A percentile compares a stretch with the other conserved stretches of the same genome.
These are phyloP conservation scores for Cornus kousa DNA, from an alignment of 148 eudicot species.

Conservation along the genomic window DNA sequence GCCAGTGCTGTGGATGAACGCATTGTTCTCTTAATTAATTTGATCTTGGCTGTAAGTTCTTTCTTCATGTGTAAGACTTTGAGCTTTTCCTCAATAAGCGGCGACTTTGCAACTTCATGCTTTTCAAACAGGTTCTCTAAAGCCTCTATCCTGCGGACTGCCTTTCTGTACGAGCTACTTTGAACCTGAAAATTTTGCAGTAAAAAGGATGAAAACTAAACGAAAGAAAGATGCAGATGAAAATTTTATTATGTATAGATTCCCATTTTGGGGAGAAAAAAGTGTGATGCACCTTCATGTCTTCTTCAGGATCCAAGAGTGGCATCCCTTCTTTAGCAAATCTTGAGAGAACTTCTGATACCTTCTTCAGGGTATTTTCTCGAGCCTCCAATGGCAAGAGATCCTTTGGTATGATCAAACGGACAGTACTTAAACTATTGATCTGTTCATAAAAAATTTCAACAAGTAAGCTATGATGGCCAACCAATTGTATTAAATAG, in stretches of 20 bases:
- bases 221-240: not conserved
- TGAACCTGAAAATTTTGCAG: constrained; percentile 55
- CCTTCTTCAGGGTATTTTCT: constrained; percentile 86
- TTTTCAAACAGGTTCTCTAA: constrained; percentile 77
- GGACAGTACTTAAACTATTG: constrained; percentile 63
- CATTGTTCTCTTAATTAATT: constrained; percentile 66
- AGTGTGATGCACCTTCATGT: constrained; percentile 67
- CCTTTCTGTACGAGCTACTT: constrained; percentile 75
- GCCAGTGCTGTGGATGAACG: constrained; percentile 71
- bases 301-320: constrained; percentile 91
- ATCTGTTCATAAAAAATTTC: constrained; percentile 42
- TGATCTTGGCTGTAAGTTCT: constrained; percentile 69
- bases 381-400: constrained; percentile 81
- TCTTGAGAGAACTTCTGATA: constrained; percentile 76
- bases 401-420: constrained; percentile 79
- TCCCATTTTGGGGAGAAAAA: not conserved
- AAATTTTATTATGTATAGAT: not conserved
- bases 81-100: constrained; percentile 80
- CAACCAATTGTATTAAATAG: not conserved
- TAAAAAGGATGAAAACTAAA: not conserved
- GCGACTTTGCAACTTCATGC: constrained; percentile 87
- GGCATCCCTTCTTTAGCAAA: constrained; percentile 83
- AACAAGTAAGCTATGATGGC: constrained; percentile 1
- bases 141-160: constrained; percentile 82
- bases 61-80: constrained; percentile 68